phyloP scores from a whole-genome alignment of 805 yeast genomes.

The Yamadazyma tumulicola region DNA sequence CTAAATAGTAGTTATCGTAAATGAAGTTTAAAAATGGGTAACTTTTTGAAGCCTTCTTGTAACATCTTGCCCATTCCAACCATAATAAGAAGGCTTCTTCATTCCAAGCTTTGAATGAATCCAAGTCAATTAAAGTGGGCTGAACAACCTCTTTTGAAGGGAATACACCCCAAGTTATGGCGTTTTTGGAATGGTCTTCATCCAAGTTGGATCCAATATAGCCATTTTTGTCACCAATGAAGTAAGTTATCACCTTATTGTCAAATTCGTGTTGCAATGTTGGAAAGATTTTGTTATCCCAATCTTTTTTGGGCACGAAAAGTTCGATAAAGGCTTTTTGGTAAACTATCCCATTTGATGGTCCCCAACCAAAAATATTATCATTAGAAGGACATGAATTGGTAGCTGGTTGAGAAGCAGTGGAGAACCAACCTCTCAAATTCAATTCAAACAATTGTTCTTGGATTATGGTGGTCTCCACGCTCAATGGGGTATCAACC shows the following conservation, averaged over 20 bases:
- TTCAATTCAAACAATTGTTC: constrained; percentile 83
- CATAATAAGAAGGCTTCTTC: constrained; percentile 93
- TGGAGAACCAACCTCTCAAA: constrained; percentile 70
- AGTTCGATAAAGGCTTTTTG: constrained; percentile 90
- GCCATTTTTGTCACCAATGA: constrained; percentile 63
- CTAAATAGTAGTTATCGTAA: constrained; percentile 63
- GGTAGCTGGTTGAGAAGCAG: constrained; percentile 95
- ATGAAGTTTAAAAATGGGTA: constrained; percentile 59
- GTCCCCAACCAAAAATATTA: constrained; percentile 97
- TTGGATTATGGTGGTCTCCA: constrained; percentile 91
- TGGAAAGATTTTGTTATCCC: constrained; percentile 57
- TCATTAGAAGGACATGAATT: constrained; percentile 78
- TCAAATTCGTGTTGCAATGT: constrained; percentile 38
- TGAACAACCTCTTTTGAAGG: constrained; percentile 86
- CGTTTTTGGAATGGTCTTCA: constrained; percentile 50
- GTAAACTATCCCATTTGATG: constrained; percentile 78
- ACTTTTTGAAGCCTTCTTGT: constrained; percentile 54
- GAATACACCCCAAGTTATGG: constrained; percentile 98
- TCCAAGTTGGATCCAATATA: constrained; percentile 59
- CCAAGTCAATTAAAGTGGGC: constrained; percentile 88
- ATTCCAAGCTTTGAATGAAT: constrained; percentile 92
- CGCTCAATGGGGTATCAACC: constrained; percentile 80
- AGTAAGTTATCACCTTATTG: constrained; percentile 62
- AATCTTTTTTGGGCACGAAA: constrained; percentile 68
- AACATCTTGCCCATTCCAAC: constrained; percentile 87